Base-by-base conservation (phyloP, 306 rosid genomes). In the Lablab purpureus region DNA sequence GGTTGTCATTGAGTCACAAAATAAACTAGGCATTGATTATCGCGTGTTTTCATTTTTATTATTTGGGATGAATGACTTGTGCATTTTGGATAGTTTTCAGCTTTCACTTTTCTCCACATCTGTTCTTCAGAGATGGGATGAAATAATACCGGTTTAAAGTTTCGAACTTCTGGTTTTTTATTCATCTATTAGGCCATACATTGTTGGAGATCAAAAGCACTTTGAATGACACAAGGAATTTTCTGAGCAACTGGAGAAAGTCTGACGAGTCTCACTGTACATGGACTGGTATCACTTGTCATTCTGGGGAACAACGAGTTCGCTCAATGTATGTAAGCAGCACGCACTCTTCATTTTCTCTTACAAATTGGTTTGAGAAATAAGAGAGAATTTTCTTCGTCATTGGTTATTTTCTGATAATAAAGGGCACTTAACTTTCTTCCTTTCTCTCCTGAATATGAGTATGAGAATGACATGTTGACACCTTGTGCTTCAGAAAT, bases 271-370 rank as follows among this genome's bases (percentile, higher is more conserved):
- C 96, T 80, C 98, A 93, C 49, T 95, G 99, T 88, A n/a, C 83
- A 28, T 95, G 99, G 99, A 90, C 94, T 77, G 99, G 99, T 19
- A 88, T 93, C 79, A 40, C 92, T 73, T 93, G 99, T 84, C 85
- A 91, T 90, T 86, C 92, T 18, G 83, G 79, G 51, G 98, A 93
- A 74, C 92, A 80, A 76, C 78, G 90, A 73, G 98, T 95, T 65
- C 76, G 88, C 65, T 85, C 93, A 32, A 89, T 95, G 99, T 95
- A 91, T 49, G 88, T 17, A 22, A 52, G 3, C 15, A 30, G 23
- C 43, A 59, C 32, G 43, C 23, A 9, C 25, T 17, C 46, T 63
- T 34, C 25, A 34, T 32, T 63, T 32, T 7, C 25, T 32, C 45
- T 30, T 21, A 62, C n/a, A 36, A 8, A 62, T 9, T 36, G 11